These are phyloP conservation scores for Lathyrus oleraceus DNA, from an alignment of 306 rosid genomes.

Conservation along the genomic window DNA sequence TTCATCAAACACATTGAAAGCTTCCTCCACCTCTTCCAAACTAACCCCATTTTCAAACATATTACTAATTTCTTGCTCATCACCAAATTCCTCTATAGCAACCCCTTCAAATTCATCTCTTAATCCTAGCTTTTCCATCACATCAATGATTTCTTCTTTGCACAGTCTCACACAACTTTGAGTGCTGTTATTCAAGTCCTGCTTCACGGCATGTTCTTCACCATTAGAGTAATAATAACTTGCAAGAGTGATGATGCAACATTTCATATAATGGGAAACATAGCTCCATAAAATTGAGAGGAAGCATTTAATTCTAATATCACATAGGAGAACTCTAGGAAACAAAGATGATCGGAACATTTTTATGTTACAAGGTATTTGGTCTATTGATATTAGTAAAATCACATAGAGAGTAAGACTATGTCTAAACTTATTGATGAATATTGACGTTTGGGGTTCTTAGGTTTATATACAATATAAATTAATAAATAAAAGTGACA, in stretches of 20 bases:
- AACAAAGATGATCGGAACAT: neutral
- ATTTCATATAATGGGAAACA: neutral
- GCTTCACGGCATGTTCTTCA: neutral
- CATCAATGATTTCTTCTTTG: constrained; percentile 40
- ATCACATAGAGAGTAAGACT: neutral
- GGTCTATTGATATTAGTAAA: constrained; percentile 19
- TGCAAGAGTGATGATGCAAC: neutral
- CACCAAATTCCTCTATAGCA: constrained; percentile 6
- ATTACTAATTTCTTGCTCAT: constrained; percentile 33
- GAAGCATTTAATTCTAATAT: neutral
- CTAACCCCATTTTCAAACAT: constrained; percentile 47
- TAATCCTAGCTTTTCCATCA: constrained; percentile 47
- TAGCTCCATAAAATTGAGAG: constrained; percentile 14
- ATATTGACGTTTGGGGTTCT: neutral
- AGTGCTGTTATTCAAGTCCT: neutral
- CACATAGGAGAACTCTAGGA: constrained; percentile 13
- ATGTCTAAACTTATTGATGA: neutral
- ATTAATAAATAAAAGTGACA: neutral
- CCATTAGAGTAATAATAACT: neutral
- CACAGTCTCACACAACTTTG: constrained; percentile 26
- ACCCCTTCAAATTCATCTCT: constrained; percentile 6
- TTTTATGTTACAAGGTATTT: neutral
- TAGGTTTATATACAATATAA: neutral
- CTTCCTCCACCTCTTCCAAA: constrained; percentile 49
- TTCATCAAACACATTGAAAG: constrained; percentile 57